Evolutionary conservation across 1,284 basidiomycete species (phyloP).

Genomic region (Boletellus deceptivus): DNA sequence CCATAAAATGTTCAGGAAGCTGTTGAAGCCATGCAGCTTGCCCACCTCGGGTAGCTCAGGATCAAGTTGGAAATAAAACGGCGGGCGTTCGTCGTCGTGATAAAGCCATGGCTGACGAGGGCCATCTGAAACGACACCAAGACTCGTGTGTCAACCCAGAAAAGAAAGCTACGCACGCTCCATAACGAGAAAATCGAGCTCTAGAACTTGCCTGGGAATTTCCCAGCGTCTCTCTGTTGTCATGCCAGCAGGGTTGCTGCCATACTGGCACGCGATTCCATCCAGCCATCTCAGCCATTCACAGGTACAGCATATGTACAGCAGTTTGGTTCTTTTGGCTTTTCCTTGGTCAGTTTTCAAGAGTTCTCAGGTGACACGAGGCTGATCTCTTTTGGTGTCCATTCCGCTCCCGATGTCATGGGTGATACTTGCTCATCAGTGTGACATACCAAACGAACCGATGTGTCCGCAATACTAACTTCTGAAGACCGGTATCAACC

Average conservation of each 20-base stretch:
- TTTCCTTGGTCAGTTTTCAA: slow-evolving; percentile 70
- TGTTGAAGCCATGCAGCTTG: slow-evolving; percentile 78
- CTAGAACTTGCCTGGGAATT: slow-evolving; percentile 66
- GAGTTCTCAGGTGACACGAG: slow-evolving; percentile 58
- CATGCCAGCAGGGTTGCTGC: slow-evolving; percentile 78
- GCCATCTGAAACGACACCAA: slow-evolving; percentile 47
- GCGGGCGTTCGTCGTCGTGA: slow-evolving; percentile 54
- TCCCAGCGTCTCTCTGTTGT: slow-evolving; percentile 72
- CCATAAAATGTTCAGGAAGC: slow-evolving; percentile 81
- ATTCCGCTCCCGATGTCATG: slow-evolving; percentile 63
- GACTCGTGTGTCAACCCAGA: not conserved
- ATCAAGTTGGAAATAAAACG: slow-evolving; percentile 79
- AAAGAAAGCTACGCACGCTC: slow-evolving; percentile 49
- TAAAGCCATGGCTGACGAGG: slow-evolving; percentile 65
- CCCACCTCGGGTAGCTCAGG: slow-evolving; percentile 54
- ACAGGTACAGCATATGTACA: slow-evolving; percentile 85
- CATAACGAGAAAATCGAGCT: slow-evolving; percentile 76
- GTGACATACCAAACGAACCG: slow-evolving; percentile 39
- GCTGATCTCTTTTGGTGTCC: slow-evolving; percentile 68
- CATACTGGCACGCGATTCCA: slow-evolving; percentile 45
- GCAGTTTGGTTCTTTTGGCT: slow-evolving; percentile 68
- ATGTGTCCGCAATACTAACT: slow-evolving; percentile 56
- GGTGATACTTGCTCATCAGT: not conserved
- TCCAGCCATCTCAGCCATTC: slow-evolving; percentile 21
- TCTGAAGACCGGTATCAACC: slow-evolving; percentile 59